A percentile compares a stretch with the other conserved stretches of the same genome.
These are phyloP conservation scores for Mycena amicta DNA, from an alignment of 768 basidiomycete species.

Conservation along the genomic window DNA sequence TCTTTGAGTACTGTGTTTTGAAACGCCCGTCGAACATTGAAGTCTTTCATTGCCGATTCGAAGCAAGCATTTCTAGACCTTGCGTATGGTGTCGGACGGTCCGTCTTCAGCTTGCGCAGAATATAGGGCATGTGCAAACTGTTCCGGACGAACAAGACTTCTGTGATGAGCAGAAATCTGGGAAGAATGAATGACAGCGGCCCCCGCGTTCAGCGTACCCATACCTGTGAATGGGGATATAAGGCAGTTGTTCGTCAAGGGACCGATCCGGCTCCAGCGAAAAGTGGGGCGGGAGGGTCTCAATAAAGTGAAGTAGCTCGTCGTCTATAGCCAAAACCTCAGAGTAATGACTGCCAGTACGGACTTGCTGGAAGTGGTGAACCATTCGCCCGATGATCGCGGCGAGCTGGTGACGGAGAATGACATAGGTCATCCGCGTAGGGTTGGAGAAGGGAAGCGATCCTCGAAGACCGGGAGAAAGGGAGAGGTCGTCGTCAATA, in stretches of 20 bases:
- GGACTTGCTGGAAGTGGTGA: conserved; percentile 90
- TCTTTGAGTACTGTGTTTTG: conserved; percentile 62
- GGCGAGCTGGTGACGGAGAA: conserved; percentile 81
- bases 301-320: conserved; percentile 77
- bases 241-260: conserved; percentile 65
- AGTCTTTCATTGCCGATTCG: conserved; percentile 88
- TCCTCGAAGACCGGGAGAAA: conserved; percentile 45
- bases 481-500: conserved; percentile 49
- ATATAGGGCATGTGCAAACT: conserved; percentile 88
- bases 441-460: conserved; percentile 66
- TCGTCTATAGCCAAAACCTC: conserved; percentile 85
- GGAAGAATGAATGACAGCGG: not conserved
- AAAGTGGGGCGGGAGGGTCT: conserved; percentile 78
- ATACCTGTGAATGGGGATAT: conserved; percentile 65
- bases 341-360: conserved; percentile 74
- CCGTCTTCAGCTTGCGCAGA: conserved; percentile 73
- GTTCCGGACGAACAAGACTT: conserved; percentile 84
- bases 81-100: conserved; percentile 57
- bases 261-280: conserved; percentile 75
- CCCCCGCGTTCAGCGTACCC: no score
- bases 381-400: conserved; percentile 87
- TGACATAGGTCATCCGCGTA: conserved; percentile 85
- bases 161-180: conserved; percentile 86
- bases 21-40: conserved; percentile 73
- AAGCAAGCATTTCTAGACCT: conserved; percentile 87